Percentiles rank a stretch among this genome's conserved stretches.
Evolutionary conservation across 1,284 basidiomycete genomes (phyloP).

Genomic region (Phellopilus nigrolimitatus): DNA sequence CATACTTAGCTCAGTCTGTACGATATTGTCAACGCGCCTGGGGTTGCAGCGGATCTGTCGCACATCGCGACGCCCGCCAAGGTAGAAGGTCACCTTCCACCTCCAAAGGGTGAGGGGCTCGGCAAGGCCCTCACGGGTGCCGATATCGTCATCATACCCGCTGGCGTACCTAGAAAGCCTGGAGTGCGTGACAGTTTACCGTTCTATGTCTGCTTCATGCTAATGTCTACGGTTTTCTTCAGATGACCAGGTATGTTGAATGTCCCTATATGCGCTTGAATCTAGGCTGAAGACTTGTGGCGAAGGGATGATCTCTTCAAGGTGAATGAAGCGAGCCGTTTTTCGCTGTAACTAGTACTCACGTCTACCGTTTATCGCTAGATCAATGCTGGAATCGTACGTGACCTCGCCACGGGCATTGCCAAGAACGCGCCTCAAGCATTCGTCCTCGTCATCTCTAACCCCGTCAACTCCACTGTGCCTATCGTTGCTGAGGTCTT

Average conservation of each 20-base stretch:
- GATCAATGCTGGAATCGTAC: slow-evolving; percentile 98
- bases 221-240: slow-evolving; percentile 18
- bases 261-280: slow-evolving; percentile 17
- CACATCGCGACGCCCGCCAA: slow-evolving; percentile 82
- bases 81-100: slow-evolving; percentile 70
- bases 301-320: slow-evolving; percentile 92
- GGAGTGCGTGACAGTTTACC: slow-evolving; percentile 52
- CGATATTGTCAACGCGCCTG: slow-evolving; percentile 96
- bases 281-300: slow-evolving; percentile 14
- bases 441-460: slow-evolving; percentile 92
- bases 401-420: slow-evolving; percentile 87
- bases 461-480: slow-evolving; percentile 96
- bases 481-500: slow-evolving; percentile 95
- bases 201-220: neutral
- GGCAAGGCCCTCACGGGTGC: slow-evolving; percentile 82
- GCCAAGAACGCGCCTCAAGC: slow-evolving; percentile 87
- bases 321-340: slow-evolving; percentile 38
- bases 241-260: slow-evolving; percentile 70
- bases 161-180: slow-evolving; percentile 95
- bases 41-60: slow-evolving; percentile 92
- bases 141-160: slow-evolving; percentile 92
- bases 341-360: neutral
- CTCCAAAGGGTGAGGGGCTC: slow-evolving; percentile 79
- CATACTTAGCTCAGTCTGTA: slow-evolving; percentile 74
- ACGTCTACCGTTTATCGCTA: slow-evolving; percentile 30